Evolutionary conservation across 306 rosid species (phyloP), one percentile per base, ranked within the genome.

Genomic region (Trifolium dubium): DNA sequence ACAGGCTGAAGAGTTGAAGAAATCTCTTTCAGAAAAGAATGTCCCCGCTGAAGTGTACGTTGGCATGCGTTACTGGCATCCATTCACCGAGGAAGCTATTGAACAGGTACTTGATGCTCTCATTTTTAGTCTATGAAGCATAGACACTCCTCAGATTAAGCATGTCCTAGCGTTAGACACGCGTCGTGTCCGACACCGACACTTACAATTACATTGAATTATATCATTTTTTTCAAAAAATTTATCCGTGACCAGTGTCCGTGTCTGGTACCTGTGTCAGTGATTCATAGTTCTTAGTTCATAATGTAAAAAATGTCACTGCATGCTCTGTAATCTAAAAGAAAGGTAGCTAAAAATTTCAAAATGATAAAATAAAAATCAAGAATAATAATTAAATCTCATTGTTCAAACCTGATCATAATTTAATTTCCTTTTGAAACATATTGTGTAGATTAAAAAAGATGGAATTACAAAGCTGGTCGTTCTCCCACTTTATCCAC

Each of bases 21-120:
- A 88, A 83, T 76, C 90, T 72, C 92, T 92, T 62, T 86, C 83
- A 84, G 64, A 12, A 43, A 92, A 92, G 84, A 80, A 92, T 80
- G 92, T 92, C 70, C 90, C 84, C 1, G 95, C 96, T 9, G 80
- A 90, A 71, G 98, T 92, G 80, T 92, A 92, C 50, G 96, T 92
- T 35, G 98, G 98, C 70, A 94, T 94, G 99, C 94, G 99, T 29
- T 94, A 94, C 77, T 94, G 99, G 99, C 98, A 92, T 83, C 98
- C 98, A 12, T 92, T 92, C 77, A 92, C 98, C 8, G 98, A 92
- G 81, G 98, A 90, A 83, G 98, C 98, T 28, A 92, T 90, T 56
- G 91, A 92, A 73, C 88, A 88, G 91, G 96, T 92, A 71, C 43
- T 60, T 70, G 46, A 12, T 73, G 40, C 47, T 64, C 30, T 31